phyloP scores from a whole-genome alignment of 192 early-diverging fungal genomes.

The Linderina pennispora region DNA sequence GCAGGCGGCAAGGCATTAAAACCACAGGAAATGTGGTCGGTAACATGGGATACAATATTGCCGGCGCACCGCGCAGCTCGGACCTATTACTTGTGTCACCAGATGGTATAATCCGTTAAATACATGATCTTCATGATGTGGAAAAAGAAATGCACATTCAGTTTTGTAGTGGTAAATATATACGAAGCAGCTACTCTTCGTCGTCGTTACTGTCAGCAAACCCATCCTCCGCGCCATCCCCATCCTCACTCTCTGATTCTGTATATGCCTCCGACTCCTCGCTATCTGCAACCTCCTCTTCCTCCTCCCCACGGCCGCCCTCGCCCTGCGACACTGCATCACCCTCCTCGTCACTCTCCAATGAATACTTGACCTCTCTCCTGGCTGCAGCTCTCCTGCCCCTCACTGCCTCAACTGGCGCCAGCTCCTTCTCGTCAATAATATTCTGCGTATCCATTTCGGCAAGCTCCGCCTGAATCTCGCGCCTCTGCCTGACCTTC shows the following conservation, averaged over 20 bases:
- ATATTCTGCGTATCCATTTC: constrained; percentile 35
- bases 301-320: background rate
- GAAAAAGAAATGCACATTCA: too few species aligned
- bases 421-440: constrained; percentile 2
- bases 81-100: too few species aligned
- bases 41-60: constrained; percentile 12
- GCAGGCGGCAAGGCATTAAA: constrained; percentile 10
- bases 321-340: background rate
- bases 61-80: constrained; percentile 20
- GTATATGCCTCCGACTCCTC: constrained; percentile 13
- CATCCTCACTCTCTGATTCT: constrained; percentile 15
- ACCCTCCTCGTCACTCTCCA: constrained; percentile 20
- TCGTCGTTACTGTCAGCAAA: background rate
- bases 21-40: constrained; percentile 22
- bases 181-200: background rate
- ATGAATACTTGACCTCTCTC: constrained; percentile 13
- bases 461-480: constrained; percentile 49
- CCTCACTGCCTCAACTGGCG: constrained; percentile 3
- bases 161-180: too few species aligned
- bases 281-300: constrained; percentile 2
- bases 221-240: constrained; percentile 10
- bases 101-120: too few species aligned
- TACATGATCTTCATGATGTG: too few species aligned
- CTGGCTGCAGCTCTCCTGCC: constrained; percentile 18
- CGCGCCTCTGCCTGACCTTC: constrained; percentile 48